A percentile compares a stretch with the other conserved stretches of the same genome.
Conservation (phyloP, 2,329 filamentous ascomycete species). For the Tetracladium maxilliforme region DNA sequence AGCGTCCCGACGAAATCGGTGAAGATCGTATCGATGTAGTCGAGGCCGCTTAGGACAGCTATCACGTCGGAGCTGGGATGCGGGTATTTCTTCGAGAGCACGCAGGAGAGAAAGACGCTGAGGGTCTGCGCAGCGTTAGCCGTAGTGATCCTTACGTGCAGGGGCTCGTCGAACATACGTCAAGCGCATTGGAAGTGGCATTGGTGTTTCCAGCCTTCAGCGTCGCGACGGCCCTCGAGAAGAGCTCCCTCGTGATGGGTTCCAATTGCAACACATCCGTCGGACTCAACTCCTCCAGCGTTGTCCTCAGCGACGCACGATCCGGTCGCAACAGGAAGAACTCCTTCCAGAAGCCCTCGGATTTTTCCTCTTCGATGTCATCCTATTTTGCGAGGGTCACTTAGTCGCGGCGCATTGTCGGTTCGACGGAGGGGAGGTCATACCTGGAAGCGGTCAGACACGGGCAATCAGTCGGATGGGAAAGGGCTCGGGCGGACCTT, state of each 20-base stretch:
- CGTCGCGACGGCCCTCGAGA: conserved; percentile 55
- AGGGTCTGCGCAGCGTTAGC: conserved; percentile 53
- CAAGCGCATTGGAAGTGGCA: conserved; percentile 65
- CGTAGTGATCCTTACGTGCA: conserved; percentile 3
- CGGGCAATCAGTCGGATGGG: background rate
- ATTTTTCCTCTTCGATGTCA: conserved; percentile 51
- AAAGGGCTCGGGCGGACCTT: conserved; percentile 34
- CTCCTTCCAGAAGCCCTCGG: conserved; percentile 90
- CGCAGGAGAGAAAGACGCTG: conserved; percentile 69
- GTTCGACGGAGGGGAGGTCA: too few relatives aligned
- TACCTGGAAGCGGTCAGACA: too few relatives aligned
- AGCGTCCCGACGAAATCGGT: conserved; percentile 75
- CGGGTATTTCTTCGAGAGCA: conserved; percentile 80
- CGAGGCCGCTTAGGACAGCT: conserved; percentile 72
- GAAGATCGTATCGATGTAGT: conserved; percentile 76
- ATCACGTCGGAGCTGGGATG: conserved; percentile 95
- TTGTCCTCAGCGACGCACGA: conserved; percentile 45
- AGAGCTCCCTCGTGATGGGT: conserved; percentile 40
- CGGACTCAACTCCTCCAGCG: conserved; percentile 56
- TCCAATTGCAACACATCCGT: conserved; percentile 52
- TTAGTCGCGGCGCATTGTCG: too few relatives aligned
- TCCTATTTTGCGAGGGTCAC: conserved; percentile 25
- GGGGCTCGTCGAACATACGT: conserved; percentile 41
- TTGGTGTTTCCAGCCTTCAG: conserved; percentile 45
- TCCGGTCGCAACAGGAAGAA: conserved; percentile 87